These are phyloP conservation scores for Colletotrichum paranaense DNA, from an alignment of 2,329 filamentous ascomycete genomes.

Conservation along the genomic window DNA sequence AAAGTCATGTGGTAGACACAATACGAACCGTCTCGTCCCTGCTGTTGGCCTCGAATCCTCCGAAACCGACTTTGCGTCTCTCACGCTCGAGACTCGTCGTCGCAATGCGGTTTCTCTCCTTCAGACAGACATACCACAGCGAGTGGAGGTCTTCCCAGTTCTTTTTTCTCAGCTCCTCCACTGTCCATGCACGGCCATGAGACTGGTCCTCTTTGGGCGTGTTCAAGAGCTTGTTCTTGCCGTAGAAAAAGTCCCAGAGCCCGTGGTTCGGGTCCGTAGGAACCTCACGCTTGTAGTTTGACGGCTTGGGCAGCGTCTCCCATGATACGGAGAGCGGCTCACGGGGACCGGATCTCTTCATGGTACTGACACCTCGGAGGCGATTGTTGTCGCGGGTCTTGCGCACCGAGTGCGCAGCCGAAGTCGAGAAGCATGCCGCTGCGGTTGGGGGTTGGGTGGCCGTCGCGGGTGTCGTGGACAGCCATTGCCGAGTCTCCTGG, in stretches of 20 bases:
- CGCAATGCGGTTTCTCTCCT: slow-evolving; percentile 89
- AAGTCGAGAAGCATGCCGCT: slow-evolving; percentile 63
- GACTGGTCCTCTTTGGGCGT: slow-evolving; percentile 77
- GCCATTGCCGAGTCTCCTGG: slow-evolving; percentile 20
- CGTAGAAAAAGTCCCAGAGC: slow-evolving; percentile 91
- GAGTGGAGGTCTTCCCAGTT: slow-evolving; percentile 93
- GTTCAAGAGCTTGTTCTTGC: slow-evolving; percentile 73
- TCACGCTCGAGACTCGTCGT: slow-evolving; percentile 79
- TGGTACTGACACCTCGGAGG: slow-evolving; percentile 82
- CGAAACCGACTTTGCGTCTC: slow-evolving; percentile 77
- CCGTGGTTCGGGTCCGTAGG: slow-evolving; percentile 81
- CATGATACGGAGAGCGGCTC: slow-evolving; percentile 80
- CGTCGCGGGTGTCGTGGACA: slow-evolving; percentile 4
- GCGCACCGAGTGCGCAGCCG: slow-evolving; percentile 60
- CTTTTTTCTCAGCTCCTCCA: slow-evolving; percentile 87
- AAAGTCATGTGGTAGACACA: neutral
- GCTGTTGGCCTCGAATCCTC: slow-evolving; percentile 72
- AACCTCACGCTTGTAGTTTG: slow-evolving; percentile 68
- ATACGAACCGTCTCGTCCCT: slow-evolving; percentile 75
- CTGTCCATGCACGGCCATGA: slow-evolving; percentile 86
- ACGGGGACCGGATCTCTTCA: slow-evolving; percentile 80
- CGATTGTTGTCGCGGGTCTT: slow-evolving; percentile 80
- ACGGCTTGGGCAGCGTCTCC: slow-evolving; percentile 79
- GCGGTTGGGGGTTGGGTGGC: slow-evolving; percentile 19
- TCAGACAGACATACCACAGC: slow-evolving; percentile 94